Evolutionary conservation across 2,329 filamentous ascomycete genomes (phyloP).

Genomic region (Colletotrichum brevisporum): DNA sequence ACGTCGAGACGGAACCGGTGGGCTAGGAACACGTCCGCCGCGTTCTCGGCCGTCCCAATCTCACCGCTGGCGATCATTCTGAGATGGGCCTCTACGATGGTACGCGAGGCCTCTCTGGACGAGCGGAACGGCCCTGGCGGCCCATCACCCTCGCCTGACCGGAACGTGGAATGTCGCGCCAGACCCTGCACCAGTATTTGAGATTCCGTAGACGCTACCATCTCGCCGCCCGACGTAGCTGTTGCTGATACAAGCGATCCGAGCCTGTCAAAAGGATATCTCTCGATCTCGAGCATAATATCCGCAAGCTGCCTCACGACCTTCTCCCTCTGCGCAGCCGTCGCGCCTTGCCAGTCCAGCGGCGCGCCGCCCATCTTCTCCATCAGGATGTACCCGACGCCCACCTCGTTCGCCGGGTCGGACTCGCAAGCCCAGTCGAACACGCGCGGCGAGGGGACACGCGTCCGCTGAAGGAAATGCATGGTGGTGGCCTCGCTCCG

Average conservation of each 20-base stretch:
- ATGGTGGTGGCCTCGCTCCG: constrained; percentile 47
- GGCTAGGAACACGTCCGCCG: not conserved
- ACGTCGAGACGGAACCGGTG: not conserved
- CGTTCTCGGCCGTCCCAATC: not conserved
- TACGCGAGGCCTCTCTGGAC: not conserved
- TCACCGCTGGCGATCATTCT: not conserved
- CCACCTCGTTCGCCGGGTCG: constrained; percentile 49
- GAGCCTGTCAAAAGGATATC: constrained; percentile 47
- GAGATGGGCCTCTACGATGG: not conserved
- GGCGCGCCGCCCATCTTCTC: constrained; percentile 55
- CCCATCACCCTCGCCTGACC: not conserved
- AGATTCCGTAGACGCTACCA: not conserved
- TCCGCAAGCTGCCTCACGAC: constrained; percentile 49
- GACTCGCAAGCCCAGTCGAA: constrained; percentile 49
- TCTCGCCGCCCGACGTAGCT: too few species aligned
- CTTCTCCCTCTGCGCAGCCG: constrained; percentile 46
- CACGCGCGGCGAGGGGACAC: not conserved
- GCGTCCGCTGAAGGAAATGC: constrained; percentile 42
- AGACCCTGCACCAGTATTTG: not conserved
- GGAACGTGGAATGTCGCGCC: not conserved
- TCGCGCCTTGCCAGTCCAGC: constrained; percentile 52
- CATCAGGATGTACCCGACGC: constrained; percentile 58
- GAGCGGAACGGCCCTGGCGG: constrained; percentile 4
- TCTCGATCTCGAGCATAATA: constrained; percentile 50
- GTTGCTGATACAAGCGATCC: constrained; percentile 26